Conservation (phyloP, 345 rosid genomes). For the Bruguiera sexangula region DNA sequence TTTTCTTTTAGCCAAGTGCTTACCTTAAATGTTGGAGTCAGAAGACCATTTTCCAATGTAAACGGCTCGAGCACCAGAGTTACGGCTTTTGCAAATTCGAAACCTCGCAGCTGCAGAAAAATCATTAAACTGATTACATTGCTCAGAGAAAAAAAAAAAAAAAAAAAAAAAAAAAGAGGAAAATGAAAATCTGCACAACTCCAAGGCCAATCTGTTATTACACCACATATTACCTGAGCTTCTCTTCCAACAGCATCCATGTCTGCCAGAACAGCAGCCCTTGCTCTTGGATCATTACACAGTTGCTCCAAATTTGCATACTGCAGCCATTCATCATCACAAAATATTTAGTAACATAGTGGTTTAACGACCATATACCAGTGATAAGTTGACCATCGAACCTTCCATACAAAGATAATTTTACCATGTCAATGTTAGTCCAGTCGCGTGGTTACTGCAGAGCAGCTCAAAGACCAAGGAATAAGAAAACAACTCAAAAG, state of each 20-base stretch:
- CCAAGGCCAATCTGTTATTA: neutral
- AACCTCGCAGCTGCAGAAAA: slow-evolving; percentile 69
- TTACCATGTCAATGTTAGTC: too few relatives aligned
- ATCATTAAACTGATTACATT: neutral
- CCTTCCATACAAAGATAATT: too few relatives aligned
- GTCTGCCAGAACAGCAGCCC: slow-evolving; percentile 71
- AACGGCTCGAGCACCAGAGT: slow-evolving; percentile 82
- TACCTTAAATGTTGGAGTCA: slow-evolving; percentile 95
- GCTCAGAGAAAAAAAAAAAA: neutral
- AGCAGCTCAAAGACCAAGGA: too few relatives aligned
- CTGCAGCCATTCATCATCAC: slow-evolving; percentile 28
- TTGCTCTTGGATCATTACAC: slow-evolving; percentile 65
- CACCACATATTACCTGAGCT: slow-evolving; percentile 60
- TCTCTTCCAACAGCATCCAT: slow-evolving; percentile 84
- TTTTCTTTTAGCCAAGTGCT: slow-evolving; percentile 24
- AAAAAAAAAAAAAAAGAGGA: neutral
- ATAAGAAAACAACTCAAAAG: too few relatives aligned
- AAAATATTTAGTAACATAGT: neutral
- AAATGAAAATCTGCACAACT: too few relatives aligned
- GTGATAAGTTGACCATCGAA: neutral
- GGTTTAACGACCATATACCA: too few relatives aligned
- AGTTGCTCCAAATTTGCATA: slow-evolving; percentile 55
- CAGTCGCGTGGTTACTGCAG: too few relatives aligned
- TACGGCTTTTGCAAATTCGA: slow-evolving; percentile 88
- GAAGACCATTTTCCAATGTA: slow-evolving; percentile 75